phyloP scores from a whole-genome alignment of 768 basidiomycete species.

The Kondoa malvinella region DNA sequence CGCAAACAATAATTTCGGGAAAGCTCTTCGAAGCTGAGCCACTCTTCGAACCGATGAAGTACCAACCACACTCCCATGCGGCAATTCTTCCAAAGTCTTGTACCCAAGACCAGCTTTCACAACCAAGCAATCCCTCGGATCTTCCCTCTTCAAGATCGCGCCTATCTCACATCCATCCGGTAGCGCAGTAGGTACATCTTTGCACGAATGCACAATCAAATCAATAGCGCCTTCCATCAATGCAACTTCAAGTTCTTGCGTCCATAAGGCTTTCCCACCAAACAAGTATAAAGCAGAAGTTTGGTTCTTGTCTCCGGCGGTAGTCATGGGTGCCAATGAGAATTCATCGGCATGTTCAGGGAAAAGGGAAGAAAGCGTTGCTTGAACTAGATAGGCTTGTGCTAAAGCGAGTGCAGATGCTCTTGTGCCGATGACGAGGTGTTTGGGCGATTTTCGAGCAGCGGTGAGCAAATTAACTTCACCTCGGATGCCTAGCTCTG shows the following conservation, averaged over 20 bases:
- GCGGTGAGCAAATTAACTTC: neutral
- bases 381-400: conserved; percentile 18
- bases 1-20: conserved; percentile 57
- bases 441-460: neutral
- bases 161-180: conserved; percentile 70
- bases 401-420: conserved; percentile 11
- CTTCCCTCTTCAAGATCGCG: conserved; percentile 69
- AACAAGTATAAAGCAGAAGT: conserved; percentile 66
- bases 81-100: conserved; percentile 61
- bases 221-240: conserved; percentile 58
- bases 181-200: conserved; percentile 79
- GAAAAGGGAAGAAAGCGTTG: neutral
- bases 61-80: conserved; percentile 76
- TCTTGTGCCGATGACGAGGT: conserved; percentile 12
- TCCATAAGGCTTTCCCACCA: conserved; percentile 74
- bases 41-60: conserved; percentile 85
- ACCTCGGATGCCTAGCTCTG: neutral
- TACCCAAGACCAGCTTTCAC: conserved; percentile 57
- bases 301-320: conserved; percentile 74
- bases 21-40: conserved; percentile 67
- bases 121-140: conserved; percentile 74
- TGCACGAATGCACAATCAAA: conserved; percentile 78
- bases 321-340: conserved; percentile 48
- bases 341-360: conserved; percentile 28
- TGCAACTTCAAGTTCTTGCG: conserved; percentile 81